Evolutionary conservation across 2,329 filamentous ascomycete species (phyloP).

Genomic region (Botryotinia convoluta): DNA sequence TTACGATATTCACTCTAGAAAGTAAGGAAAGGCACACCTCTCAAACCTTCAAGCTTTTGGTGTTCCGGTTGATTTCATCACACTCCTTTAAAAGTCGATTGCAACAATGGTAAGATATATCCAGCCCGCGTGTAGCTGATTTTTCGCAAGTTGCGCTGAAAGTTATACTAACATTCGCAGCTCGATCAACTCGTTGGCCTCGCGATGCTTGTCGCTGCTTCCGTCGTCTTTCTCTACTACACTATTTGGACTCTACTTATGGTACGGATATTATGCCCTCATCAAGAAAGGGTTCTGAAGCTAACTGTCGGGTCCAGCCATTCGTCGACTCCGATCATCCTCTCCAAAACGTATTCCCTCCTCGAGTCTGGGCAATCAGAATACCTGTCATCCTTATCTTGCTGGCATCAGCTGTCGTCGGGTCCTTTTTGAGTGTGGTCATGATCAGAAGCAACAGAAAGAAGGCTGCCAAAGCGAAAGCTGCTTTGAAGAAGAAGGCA

Average conservation of each 20-base stretch:
- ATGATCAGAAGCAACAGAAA: conserved; percentile 99
- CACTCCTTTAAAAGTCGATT: conserved; percentile 34
- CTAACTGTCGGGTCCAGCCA: conserved; percentile 57
- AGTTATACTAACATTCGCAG: conserved; percentile 47
- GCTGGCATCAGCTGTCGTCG: conserved; percentile 87
- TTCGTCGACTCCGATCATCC: conserved; percentile 95
- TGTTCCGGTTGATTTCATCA: conserved; percentile 26
- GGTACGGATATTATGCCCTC: conserved; percentile 52
- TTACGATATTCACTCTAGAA: neutral
- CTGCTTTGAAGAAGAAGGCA: conserved; percentile 82
- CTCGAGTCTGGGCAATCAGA: conserved; percentile 97
- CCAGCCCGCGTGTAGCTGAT: neutral
- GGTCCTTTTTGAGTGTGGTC: conserved; percentile 91
- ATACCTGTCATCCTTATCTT: conserved; percentile 96
- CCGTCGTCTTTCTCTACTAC: conserved; percentile 83
- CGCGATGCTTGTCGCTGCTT: conserved; percentile 72
- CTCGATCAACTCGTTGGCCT: conserved; percentile 84
- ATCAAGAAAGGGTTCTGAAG: neutral
- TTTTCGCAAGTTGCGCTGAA: neutral
- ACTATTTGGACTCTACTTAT: conserved; percentile 96
- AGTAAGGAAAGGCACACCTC: neutral
- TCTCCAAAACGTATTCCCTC: conserved; percentile 91
- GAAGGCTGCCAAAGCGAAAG: conserved; percentile 91
- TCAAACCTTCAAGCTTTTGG: neutral
- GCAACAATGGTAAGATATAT: conserved; percentile 37